phyloP scores from a whole-genome alignment of 805 yeast genomes.

The Wickerhamiella australiensis region DNA sequence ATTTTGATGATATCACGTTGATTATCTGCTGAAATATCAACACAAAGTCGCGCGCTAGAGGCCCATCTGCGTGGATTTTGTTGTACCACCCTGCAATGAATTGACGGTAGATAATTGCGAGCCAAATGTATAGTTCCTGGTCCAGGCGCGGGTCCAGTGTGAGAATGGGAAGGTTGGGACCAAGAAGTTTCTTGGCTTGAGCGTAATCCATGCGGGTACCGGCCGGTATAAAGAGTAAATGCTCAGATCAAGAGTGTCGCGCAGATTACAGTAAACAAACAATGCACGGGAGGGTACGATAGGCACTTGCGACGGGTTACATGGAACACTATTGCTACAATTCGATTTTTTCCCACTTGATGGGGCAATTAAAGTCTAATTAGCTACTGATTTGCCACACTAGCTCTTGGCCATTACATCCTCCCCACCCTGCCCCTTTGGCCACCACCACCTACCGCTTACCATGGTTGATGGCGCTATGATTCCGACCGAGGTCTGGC shows the following conservation, averaged over 20 bases:
- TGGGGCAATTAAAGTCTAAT: too few species aligned
- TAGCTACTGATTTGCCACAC: too few species aligned
- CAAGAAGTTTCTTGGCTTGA: background rate
- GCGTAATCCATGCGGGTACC: background rate
- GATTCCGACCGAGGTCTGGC: background rate
- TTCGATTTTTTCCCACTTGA: too few species aligned
- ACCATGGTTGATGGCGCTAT: background rate
- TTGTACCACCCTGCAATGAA: conserved; percentile 13
- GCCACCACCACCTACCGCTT: too few species aligned
- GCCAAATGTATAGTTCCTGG: conserved; percentile 10
- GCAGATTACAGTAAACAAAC: too few species aligned
- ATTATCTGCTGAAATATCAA: background rate
- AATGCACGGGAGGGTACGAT: too few species aligned
- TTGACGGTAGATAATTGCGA: conserved; percentile 11
- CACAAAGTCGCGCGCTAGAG: conserved; percentile 9
- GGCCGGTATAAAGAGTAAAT: too few species aligned
- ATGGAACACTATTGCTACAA: too few species aligned
- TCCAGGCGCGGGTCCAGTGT: conserved; percentile 1
- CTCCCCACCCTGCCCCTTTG: too few species aligned
- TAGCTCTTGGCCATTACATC: too few species aligned
- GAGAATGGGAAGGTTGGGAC: conserved; percentile 2
- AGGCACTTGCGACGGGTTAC: too few species aligned
- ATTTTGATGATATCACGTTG: background rate
- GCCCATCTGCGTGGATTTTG: conserved; percentile 9
- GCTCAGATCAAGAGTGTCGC: too few species aligned